Percentiles rank a stretch among this genome's conserved stretches.
phyloP scores from a whole-genome alignment of 148 eudicot species.

The Nepenthes mirabilis region DNA sequence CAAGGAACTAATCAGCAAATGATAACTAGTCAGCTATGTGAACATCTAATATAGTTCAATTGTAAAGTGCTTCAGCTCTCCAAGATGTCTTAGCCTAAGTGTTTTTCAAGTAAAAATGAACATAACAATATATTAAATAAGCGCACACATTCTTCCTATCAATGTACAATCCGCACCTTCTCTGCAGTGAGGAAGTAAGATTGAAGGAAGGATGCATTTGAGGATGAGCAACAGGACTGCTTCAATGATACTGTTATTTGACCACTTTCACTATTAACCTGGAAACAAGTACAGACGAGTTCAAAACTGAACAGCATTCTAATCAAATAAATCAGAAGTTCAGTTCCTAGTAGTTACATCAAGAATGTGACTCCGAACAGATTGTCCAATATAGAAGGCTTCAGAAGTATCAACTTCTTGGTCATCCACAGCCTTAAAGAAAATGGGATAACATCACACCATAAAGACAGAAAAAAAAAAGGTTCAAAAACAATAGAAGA shows the following conservation, averaged over 20 bases:
- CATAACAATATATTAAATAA: too few relatives aligned
- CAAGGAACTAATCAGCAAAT: too few relatives aligned
- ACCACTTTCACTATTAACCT: conserved; percentile 47
- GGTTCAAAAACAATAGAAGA: not conserved
- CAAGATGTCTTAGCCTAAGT: too few relatives aligned
- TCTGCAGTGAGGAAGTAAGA: conserved; percentile 71
- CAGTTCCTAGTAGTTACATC: conserved; percentile 28
- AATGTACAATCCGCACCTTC: conserved; percentile 25
- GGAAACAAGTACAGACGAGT: conserved; percentile 8
- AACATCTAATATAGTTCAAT: too few relatives aligned
- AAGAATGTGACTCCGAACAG: conserved; percentile 65
- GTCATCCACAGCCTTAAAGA: conserved; percentile 61
- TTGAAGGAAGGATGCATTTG: conserved; percentile 69
- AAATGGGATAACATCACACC: not conserved
- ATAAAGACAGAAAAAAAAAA: not conserved
- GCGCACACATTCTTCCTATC: too few relatives aligned
- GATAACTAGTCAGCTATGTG: too few relatives aligned
- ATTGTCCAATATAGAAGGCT: conserved; percentile 74
- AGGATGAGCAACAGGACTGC: conserved; percentile 75
- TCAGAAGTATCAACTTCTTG: conserved; percentile 40
- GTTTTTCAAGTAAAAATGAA: too few relatives aligned
- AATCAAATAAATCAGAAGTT: not conserved
- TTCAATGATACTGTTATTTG: conserved; percentile 71
- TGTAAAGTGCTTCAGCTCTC: too few relatives aligned
- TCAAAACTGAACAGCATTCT: conserved; percentile 4